Evolutionary conservation across 176 grass and related monocot genomes (phyloP).

Genomic region (Lolium multiflorum): DNA sequence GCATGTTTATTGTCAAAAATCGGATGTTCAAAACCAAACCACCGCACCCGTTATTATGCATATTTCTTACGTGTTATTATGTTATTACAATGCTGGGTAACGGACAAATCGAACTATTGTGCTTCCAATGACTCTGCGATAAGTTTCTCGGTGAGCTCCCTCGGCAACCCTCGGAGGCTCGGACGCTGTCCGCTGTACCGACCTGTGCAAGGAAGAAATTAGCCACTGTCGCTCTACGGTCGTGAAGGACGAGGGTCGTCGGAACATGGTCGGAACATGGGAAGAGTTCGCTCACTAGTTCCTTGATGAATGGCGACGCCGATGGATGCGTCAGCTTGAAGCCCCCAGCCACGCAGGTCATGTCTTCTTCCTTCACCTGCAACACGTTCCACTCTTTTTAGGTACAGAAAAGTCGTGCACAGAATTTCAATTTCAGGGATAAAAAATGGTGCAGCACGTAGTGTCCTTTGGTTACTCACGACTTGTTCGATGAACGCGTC

Average conservation of each 20-base stretch:
- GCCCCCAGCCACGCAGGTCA: slow-evolving; percentile 81
- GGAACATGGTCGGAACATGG: too few relatives aligned
- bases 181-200: slow-evolving; percentile 72
- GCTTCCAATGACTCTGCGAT: slow-evolving; percentile 53
- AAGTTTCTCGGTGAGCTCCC: slow-evolving; percentile 67
- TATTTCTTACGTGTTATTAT: too few relatives aligned
- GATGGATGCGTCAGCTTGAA: slow-evolving; percentile 73
- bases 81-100: too few relatives aligned
- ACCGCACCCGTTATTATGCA: too few relatives aligned
- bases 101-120: background rate
- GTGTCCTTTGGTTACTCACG: too few relatives aligned
- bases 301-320: slow-evolving; percentile 63
- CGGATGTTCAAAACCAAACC: background rate
- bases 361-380: slow-evolving; percentile 62
- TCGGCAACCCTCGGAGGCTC: slow-evolving; percentile 71
- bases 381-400: background rate
- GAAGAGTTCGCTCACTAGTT: slow-evolving; percentile 50
- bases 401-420: too few relatives aligned
- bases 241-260: too few relatives aligned
- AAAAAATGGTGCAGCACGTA: too few relatives aligned
- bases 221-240: background rate
- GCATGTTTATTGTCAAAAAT: too few relatives aligned
- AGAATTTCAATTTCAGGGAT: too few relatives aligned
- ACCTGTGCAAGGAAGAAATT: slow-evolving; percentile 35
- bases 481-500: too few relatives aligned